Percentiles rank a stretch among this genome's conserved stretches.
These are phyloP conservation scores for Mycocentrospora acerina DNA, from an alignment of 2,329 filamentous ascomycete species.

Conservation along the genomic window DNA sequence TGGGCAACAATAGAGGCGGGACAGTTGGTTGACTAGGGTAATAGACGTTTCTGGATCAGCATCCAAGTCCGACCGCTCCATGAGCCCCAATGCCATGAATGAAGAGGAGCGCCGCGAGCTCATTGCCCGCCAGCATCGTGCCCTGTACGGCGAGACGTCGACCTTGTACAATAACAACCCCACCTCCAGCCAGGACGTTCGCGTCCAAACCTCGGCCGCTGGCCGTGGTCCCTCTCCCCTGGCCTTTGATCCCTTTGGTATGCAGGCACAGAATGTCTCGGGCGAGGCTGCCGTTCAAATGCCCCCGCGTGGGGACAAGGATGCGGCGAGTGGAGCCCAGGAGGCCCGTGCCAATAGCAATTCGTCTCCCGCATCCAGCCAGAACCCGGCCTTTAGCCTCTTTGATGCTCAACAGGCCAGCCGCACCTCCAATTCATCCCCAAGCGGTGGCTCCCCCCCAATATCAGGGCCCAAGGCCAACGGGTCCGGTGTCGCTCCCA, in stretches of 20 bases:
- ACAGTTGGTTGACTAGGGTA: conserved; percentile 56
- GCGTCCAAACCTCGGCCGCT: conserved; percentile 59
- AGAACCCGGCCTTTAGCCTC: conserved; percentile 50
- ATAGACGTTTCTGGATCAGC: conserved; percentile 69
- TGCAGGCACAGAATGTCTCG: conserved; percentile 52
- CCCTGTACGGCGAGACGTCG: conserved; percentile 78
- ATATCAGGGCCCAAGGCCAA: conserved; percentile 62
- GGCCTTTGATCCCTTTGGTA: conserved; percentile 70
- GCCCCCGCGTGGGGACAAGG: conserved; percentile 49
- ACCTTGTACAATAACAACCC: conserved; percentile 69
- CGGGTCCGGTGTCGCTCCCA: conserved; percentile 76
- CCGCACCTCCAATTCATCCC: conserved; percentile 84
- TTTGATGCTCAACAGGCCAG: conserved; percentile 64
- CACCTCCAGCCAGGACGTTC: conserved; percentile 65
- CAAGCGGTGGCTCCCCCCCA: conserved; percentile 72
- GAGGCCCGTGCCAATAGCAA: conserved; percentile 79
- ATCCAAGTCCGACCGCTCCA: conserved; percentile 80
- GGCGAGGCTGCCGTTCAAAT: conserved; percentile 57
- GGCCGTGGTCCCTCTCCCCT: conserved; percentile 76
- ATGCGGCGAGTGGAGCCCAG: conserved; percentile 51
- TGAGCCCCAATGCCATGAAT: conserved; percentile 83
- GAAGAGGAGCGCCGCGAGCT: conserved; percentile 95
- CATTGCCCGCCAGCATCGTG: conserved; percentile 92
- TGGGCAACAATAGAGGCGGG: conserved; percentile 61
- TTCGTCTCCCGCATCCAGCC: conserved; percentile 75